Percentiles rank a stretch among this genome's conserved stretches.
Evolutionary conservation across 495 filamentous ascomycete genomes (phyloP).

Genomic region (Viridothelium virens): DNA sequence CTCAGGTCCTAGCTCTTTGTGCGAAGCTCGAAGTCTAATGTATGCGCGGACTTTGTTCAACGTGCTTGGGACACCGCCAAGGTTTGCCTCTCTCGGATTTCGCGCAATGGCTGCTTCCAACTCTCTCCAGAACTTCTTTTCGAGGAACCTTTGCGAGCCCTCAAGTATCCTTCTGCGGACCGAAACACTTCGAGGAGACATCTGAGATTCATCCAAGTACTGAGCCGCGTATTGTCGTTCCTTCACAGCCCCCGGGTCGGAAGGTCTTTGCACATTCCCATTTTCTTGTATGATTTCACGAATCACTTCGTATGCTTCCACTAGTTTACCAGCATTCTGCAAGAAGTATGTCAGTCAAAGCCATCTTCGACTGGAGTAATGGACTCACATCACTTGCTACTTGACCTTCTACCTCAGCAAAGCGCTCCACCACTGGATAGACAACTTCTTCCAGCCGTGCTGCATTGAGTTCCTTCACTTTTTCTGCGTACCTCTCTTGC

Average conservation of each 20-base stretch:
- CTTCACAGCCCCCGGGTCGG: slow-evolving; percentile 49
- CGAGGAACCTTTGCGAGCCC: slow-evolving; percentile 67
- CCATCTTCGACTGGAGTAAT: slow-evolving; percentile 37
- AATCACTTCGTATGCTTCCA: slow-evolving; percentile 70
- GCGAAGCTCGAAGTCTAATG: slow-evolving; percentile 63
- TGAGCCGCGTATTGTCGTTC: slow-evolving; percentile 68
- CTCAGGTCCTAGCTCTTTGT: slow-evolving; percentile 74
- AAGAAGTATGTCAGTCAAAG: slow-evolving; percentile 3
- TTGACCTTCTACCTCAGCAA: slow-evolving; percentile 60
- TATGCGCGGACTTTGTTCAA: slow-evolving; percentile 88
- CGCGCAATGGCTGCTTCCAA: slow-evolving; percentile 68
- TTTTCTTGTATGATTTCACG: slow-evolving; percentile 64
- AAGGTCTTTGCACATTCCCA: slow-evolving; percentile 43
- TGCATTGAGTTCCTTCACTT: slow-evolving; percentile 67
- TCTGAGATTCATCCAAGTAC: slow-evolving; percentile 64
- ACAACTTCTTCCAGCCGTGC: slow-evolving; percentile 55
- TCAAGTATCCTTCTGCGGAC: slow-evolving; percentile 68
- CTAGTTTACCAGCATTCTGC: slow-evolving; percentile 47
- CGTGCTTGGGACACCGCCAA: slow-evolving; percentile 80
- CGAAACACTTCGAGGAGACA: slow-evolving; percentile 49
- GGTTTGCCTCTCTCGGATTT: slow-evolving; percentile 77
- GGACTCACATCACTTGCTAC: slow-evolving; percentile 55
- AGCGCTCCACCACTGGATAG: slow-evolving; percentile 63
- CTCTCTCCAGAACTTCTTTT: slow-evolving; percentile 64
- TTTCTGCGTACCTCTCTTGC: slow-evolving; percentile 66